Evolutionary conservation across 2,329 filamentous ascomycete species (phyloP), one percentile per base, ranked within the genome.

Genomic region (Colletotrichum orchidophilum): DNA sequence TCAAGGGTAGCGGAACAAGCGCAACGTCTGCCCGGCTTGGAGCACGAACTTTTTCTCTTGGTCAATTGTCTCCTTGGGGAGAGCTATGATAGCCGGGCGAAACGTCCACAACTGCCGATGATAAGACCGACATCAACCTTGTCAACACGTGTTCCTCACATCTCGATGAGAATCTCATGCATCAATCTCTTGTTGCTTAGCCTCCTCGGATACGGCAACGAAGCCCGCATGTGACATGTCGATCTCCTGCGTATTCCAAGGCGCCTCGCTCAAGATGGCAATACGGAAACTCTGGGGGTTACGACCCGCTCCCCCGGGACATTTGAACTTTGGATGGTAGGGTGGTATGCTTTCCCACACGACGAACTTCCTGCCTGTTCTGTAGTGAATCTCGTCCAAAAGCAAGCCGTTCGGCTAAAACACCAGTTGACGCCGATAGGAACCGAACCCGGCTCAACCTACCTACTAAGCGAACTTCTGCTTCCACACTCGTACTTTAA

Each of bases 171-270:
- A 31, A 69, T 54, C 33, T 59, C 50, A 18, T 53, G 27, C 27
- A 46, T 70, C 46, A 46, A 59, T 15, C 62, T 46, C 33, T 46
- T 15, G 55, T 46, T 33, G 12, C 26, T 58, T 58, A 46, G 61
- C 62, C 33, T 27, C 46, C 57, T 27, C n/a, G 18, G 31, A 54
- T 49, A 54, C 35, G n/a, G 57, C 54, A 33, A 27, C 33, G n/a
- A 24, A 46, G 39, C 53, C 35, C 66, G 66, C 61, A 55, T 33
- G n/a, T 65, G 61, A 60, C 33, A 29, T 46, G 61, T 54, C 62
- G 62, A 53, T 27, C 62, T 33, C 24, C 42, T 53, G 9, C 42
- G 42, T 53, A n/a, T 5, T 52, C 9, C 18, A n/a, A 52, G 15
- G 42, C 53, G 52, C 29, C 60, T 31, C 24, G 53, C 53, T 53